A percentile compares a stretch with the other conserved stretches of the same genome.
phyloP scores from a whole-genome alignment of 805 yeast species.

The Sugiyamaella valdiviana region DNA sequence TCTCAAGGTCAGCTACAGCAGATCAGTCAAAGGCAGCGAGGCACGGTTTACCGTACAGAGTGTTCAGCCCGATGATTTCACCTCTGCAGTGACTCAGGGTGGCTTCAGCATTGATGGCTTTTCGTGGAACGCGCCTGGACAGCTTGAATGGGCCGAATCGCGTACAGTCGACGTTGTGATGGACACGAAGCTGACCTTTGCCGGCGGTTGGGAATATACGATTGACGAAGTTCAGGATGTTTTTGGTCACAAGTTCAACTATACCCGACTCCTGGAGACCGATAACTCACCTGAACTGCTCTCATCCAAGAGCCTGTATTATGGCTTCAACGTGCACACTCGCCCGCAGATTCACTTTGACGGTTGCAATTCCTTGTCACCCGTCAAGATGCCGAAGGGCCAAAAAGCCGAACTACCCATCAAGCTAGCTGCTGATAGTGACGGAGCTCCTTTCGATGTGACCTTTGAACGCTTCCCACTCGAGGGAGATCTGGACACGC shows the following conservation, averaged over 20 bases:
- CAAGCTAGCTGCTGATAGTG: constrained; percentile 14
- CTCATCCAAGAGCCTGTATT: constrained; percentile 35
- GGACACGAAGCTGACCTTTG: constrained; percentile 36
- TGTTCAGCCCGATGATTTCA: constrained; percentile 44
- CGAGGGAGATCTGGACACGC: constrained; percentile 21
- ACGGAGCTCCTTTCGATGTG: constrained; percentile 46
- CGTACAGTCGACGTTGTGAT: constrained; percentile 38
- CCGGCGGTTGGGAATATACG: constrained; percentile 52
- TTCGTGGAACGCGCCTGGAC: constrained; percentile 16
- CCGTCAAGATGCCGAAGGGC: constrained; percentile 28
- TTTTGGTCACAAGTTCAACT: constrained; percentile 49
- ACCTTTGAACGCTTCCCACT: constrained; percentile 31
- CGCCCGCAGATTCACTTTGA: constrained; percentile 46
- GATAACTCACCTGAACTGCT: constrained; percentile 28
- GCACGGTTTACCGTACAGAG: constrained; percentile 38
- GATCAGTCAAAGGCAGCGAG: constrained; percentile 35
- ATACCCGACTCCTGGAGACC: constrained; percentile 17
- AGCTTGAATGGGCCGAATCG: constrained; percentile 33
- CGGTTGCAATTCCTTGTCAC: constrained; percentile 28
- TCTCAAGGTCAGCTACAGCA: constrained; percentile 46
- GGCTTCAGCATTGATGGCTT: constrained; percentile 11
- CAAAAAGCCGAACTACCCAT: constrained; percentile 20
- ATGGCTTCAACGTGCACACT: constrained; percentile 48
- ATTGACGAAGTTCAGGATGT: constrained; percentile 60
- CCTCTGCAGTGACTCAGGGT: constrained; percentile 27